Conservation (phyloP, 148 eudicot species). For the Rhododendron henanense region DNA sequence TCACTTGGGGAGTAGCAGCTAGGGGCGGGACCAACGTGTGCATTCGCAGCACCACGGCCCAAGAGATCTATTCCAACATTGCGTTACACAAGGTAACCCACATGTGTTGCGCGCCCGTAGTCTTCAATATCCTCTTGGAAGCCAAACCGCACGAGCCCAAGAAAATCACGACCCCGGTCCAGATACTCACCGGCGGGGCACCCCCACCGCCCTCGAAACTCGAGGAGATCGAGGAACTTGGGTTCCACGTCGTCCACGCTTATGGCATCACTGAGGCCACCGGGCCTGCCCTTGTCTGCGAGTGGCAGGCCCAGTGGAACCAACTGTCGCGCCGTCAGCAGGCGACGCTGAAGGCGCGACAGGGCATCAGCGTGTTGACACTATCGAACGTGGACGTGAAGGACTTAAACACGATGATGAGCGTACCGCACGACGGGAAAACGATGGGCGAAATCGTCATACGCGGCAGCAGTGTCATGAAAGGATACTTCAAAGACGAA, state of each 20-base stretch:
- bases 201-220: constrained; percentile 71
- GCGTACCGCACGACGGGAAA: constrained; percentile 60
- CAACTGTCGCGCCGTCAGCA: constrained; percentile 26
- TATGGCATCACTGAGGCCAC: constrained; percentile 91
- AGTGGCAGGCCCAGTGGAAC: constrained; percentile 78
- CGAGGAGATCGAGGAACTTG: constrained; percentile 47
- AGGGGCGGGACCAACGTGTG: constrained; percentile 93
- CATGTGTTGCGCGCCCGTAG: constrained; percentile 85
- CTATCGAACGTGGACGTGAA: constrained; percentile 64
- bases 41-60: constrained; percentile 61
- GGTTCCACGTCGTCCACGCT: constrained; percentile 82
- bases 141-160: constrained; percentile 40
- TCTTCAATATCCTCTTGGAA: constrained; percentile 61
- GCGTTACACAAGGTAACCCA: constrained; percentile 60
- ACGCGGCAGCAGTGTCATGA: constrained; percentile 84
- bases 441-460: constrained; percentile 70
- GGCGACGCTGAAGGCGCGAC: constrained; percentile 60
- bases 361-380: constrained; percentile 61
- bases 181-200: constrained; percentile 79
- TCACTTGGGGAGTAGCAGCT: constrained; percentile 95
- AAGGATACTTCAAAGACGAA: constrained; percentile 65
- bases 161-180: constrained; percentile 25
- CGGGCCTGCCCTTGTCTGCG: constrained; percentile 79
- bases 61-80: constrained; percentile 50
- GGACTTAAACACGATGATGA: constrained; percentile 34